A percentile compares a stretch with the other conserved stretches of the same genome.
Conservation (phyloP, 768 basidiomycete genomes). For the Naganishia vishniacii region DNA sequence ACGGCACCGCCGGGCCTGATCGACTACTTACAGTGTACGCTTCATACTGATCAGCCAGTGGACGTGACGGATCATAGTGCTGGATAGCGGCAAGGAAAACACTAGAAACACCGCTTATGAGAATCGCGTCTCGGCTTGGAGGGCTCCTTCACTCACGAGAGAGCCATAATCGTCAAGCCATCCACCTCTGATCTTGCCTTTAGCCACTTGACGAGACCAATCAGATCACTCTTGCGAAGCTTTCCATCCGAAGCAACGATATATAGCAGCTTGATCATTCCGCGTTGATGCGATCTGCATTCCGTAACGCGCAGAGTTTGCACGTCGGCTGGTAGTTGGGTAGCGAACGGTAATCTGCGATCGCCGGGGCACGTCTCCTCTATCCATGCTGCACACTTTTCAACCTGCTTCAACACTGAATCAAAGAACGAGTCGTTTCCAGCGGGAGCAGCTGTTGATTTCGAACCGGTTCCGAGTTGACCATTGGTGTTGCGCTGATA, state of each 20-base stretch:
- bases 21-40: background rate
- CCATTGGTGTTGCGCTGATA: background rate
- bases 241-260: slow-evolving; percentile 14
- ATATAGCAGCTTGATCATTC: slow-evolving; percentile 16
- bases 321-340: slow-evolving; percentile 4
- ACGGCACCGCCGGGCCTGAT: background rate
- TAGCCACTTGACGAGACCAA: slow-evolving; percentile 27
- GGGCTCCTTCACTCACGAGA: slow-evolving; percentile 12
- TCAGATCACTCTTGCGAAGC: slow-evolving; percentile 6
- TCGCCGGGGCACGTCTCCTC: slow-evolving; percentile 16
- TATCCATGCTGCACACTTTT: slow-evolving; percentile 7
- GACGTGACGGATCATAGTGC: slow-evolving; percentile 16
- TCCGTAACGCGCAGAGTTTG: slow-evolving; percentile 4
- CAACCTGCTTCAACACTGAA: slow-evolving; percentile 17
- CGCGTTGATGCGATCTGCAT: slow-evolving; percentile 13
- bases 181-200: slow-evolving; percentile 17
- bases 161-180: slow-evolving; percentile 21
- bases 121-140: background rate
- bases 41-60: slow-evolving; percentile 7
- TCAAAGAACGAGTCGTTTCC: slow-evolving; percentile 12
- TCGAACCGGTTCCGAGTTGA: background rate
- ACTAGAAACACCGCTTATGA: background rate
- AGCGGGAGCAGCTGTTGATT: background rate
- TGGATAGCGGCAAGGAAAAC: slow-evolving; percentile 23
- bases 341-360: slow-evolving; percentile 12